A percentile compares a stretch with the other conserved stretches of the same genome.
Conservation (phyloP, 2,329 filamentous ascomycete species). For the Proliferodiscus dingleyae region DNA sequence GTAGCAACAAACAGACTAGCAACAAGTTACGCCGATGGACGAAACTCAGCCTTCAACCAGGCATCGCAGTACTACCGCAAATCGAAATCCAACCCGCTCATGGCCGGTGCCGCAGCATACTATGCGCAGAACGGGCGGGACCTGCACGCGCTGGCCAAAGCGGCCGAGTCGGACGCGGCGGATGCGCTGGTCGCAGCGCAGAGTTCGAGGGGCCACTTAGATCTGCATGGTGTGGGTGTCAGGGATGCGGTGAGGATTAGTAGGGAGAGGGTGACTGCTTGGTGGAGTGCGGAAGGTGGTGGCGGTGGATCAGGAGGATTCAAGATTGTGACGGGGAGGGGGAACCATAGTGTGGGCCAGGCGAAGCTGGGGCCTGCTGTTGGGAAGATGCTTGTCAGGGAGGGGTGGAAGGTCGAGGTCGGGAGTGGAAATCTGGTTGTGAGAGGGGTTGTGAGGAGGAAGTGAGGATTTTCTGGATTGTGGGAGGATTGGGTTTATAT, state of each 20-base stretch:
- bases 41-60: constrained; percentile 46
- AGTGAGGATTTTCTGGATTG: background rate
- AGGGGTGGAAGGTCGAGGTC: constrained; percentile 79
- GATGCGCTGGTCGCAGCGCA: constrained; percentile 65
- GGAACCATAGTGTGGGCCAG: constrained; percentile 72
- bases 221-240: constrained; percentile 81
- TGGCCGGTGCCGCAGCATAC: constrained; percentile 69
- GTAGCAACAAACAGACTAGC: constrained; percentile 8
- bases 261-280: constrained; percentile 57
- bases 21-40: constrained; percentile 9
- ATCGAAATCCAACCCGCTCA: constrained; percentile 65
- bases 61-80: constrained; percentile 54
- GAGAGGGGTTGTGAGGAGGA: constrained; percentile 44
- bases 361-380: constrained; percentile 76
- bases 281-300: constrained; percentile 64
- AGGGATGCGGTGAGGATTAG: constrained; percentile 77
- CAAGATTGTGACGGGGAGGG: constrained; percentile 75
- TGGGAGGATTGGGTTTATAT: background rate
- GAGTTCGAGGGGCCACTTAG: constrained; percentile 57
- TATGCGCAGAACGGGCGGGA: constrained; percentile 69
- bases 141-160: constrained; percentile 51
- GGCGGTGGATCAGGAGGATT: constrained; percentile 50
- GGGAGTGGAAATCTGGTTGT: constrained; percentile 67
- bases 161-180: constrained; percentile 60
- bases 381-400: constrained; percentile 65